phyloP scores from a whole-genome alignment of 169 alveolate genomes.

The Blepharisma undulans region DNA sequence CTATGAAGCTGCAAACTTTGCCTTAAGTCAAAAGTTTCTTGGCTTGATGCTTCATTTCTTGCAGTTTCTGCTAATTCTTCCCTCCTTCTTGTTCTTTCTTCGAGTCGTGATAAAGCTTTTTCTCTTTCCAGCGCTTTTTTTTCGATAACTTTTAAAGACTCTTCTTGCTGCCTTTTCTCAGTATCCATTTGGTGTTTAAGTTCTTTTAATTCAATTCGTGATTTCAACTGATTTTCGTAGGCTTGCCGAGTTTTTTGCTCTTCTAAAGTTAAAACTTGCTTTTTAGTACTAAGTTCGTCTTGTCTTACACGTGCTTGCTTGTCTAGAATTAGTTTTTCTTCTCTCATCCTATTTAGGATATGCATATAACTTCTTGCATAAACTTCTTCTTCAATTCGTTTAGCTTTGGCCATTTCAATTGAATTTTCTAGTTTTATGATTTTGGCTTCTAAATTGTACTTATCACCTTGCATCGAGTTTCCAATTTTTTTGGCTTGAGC shows the following conservation, averaged over 20 bases:
- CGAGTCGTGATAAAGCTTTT: slow-evolving; percentile 46
- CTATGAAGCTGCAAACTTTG: slow-evolving; percentile 48
- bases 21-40: slow-evolving; percentile 40
- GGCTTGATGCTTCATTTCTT: slow-evolving; percentile 60
- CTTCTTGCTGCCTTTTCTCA: slow-evolving; percentile 56
- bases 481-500: slow-evolving; percentile 51
- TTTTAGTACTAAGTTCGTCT: no score
- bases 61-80: slow-evolving; percentile 62
- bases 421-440: slow-evolving; percentile 39
- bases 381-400: slow-evolving; percentile 45
- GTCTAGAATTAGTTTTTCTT: slow-evolving; percentile 52
- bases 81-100: slow-evolving; percentile 49
- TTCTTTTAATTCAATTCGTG: slow-evolving; percentile 44
- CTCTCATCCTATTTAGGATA: slow-evolving; percentile 67
- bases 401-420: slow-evolving; percentile 8
- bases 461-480: slow-evolving; percentile 43
- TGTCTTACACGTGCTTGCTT: no score
- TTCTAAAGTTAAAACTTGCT: slow-evolving; percentile 40
- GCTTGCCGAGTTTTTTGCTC: slow-evolving; percentile 44
- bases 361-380: slow-evolving; percentile 48
- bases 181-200: slow-evolving; percentile 44
- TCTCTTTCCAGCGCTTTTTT: slow-evolving; percentile 45
- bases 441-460: slow-evolving; percentile 44
- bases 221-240: slow-evolving; percentile 45
- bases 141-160: slow-evolving; percentile 48